Conservation (phyloP, 768 basidiomycete genomes). For the Naematelia encephala region DNA sequence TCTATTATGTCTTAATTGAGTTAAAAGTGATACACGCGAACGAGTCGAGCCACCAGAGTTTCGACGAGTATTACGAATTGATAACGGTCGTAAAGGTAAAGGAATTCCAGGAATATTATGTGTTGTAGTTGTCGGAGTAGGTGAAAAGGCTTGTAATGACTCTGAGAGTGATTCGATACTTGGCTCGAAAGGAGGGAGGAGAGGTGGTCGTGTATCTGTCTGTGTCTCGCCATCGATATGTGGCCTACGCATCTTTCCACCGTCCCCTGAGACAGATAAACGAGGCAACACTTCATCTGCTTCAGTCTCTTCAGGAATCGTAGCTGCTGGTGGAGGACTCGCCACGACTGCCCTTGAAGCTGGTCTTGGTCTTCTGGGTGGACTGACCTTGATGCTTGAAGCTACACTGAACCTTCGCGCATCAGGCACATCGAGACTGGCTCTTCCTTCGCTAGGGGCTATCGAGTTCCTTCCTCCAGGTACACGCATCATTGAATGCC, state of each 20-base stretch:
- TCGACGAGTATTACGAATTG: constrained; percentile 43
- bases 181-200: constrained; percentile 47
- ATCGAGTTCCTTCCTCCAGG: constrained; percentile 15
- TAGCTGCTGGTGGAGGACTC: constrained; percentile 30
- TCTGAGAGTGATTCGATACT: constrained; percentile 72
- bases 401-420: constrained; percentile 1
- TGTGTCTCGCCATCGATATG: constrained; percentile 37
- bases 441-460: constrained; percentile 22
- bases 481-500: constrained; percentile 79
- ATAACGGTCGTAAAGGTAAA: constrained; percentile 56
- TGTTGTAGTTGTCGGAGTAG: constrained; percentile 32
- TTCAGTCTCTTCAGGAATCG: constrained; percentile 42
- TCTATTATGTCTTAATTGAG: constrained; percentile 47
- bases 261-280: constrained; percentile 45
- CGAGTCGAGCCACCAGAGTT: constrained; percentile 36
- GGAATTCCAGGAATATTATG: neutral
- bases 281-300: constrained; percentile 30
- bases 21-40: constrained; percentile 62
- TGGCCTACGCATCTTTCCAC: constrained; percentile 20
- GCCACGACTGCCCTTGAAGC: constrained; percentile 20
- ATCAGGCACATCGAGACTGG: constrained; percentile 1
- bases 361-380: constrained; percentile 23
- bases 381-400: constrained; percentile 12
- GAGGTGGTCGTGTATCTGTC: constrained; percentile 36
- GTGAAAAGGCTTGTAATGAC: constrained; percentile 55